Conservation (phyloP, 441 rosid species). For the Pelargonium australe region DNA sequence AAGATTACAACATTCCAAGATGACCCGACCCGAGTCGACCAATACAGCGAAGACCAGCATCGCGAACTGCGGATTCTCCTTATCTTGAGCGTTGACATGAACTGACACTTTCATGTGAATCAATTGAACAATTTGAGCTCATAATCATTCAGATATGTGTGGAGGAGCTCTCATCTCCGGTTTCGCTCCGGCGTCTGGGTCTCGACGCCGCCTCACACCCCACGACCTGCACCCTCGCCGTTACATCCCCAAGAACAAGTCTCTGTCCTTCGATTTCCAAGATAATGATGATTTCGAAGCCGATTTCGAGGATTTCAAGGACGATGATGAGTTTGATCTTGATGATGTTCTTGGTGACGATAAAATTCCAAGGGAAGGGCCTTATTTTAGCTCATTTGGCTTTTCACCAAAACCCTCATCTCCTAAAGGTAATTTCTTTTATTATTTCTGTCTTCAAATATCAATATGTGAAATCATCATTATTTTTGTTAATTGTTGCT, state of each 20-base stretch:
- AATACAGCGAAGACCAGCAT: no score
- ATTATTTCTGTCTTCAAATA: not conserved
- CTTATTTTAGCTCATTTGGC: not conserved
- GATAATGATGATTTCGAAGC: constrained; percentile 4
- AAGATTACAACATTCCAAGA: no score
- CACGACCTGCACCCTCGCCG: not conserved
- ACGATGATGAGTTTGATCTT: not conserved
- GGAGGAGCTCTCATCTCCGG: constrained; percentile 9
- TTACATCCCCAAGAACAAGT: not conserved
- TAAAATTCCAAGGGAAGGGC: not conserved
- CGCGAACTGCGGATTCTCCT: no score
- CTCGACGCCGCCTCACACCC: not conserved
- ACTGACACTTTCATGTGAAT: no score
- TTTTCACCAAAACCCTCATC: constrained; percentile 5
- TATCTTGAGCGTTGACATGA: no score
- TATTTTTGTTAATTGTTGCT: not conserved
- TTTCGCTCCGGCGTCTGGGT: constrained; percentile 2
- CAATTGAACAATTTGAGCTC: not conserved
- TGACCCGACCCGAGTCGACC: no score
- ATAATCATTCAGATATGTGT: not conserved
- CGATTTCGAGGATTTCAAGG: constrained; percentile 5
- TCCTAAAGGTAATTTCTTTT: constrained; percentile 4
- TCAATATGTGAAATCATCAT: not conserved
- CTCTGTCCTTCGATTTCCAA: constrained; percentile 1
- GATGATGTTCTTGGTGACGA: not conserved